Conservation (phyloP, 306 rosid genomes). For the Betula pendula region DNA sequence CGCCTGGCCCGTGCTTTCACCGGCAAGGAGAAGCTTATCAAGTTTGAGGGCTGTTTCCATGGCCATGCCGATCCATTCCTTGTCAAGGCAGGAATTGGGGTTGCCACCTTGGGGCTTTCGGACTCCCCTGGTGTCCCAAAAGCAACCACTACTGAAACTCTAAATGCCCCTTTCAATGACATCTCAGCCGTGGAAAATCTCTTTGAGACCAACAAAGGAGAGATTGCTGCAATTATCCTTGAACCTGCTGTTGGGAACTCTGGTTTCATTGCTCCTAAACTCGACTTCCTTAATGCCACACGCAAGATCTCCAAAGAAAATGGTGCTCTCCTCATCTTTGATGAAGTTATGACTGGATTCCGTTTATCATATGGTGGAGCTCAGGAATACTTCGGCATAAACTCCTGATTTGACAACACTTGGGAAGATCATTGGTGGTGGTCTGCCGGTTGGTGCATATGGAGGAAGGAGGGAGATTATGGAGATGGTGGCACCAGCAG, state of each 20-base stretch:
- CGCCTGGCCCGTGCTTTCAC: conserved; percentile 90
- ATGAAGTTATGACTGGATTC: conserved; percentile 97
- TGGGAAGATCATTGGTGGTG: conserved; percentile 96
- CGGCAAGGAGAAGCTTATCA: conserved; percentile 65
- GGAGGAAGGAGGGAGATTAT: conserved; percentile 93
- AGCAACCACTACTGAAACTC: conserved; percentile 84
- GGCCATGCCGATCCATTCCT: conserved; percentile 99
- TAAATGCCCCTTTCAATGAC: conserved; percentile 78
- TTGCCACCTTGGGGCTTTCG: conserved; percentile 93
- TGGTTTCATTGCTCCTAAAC: conserved; percentile 73
- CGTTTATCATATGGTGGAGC: conserved; percentile 95
- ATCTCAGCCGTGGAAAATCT: conserved; percentile 67
- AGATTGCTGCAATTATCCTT: conserved; percentile 73
- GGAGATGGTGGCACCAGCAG: conserved; percentile 96
- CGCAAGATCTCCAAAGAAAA: conserved; percentile 71
- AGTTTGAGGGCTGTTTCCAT: conserved; percentile 96
- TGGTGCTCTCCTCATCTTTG: conserved; percentile 72
- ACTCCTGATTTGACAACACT: conserved; percentile 84
- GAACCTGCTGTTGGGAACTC: conserved; percentile 97
- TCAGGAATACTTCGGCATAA: conserved; percentile 80
- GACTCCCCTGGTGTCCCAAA: conserved; percentile 96
- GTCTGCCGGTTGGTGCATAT: conserved; percentile 91
- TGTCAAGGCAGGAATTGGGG: conserved; percentile 95
- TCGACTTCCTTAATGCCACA: conserved; percentile 65
- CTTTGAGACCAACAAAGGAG: conserved; percentile 63